Evolutionary conservation across 768 basidiomycete species (phyloP).

Genomic region (Cystobasidium tubakii): DNA sequence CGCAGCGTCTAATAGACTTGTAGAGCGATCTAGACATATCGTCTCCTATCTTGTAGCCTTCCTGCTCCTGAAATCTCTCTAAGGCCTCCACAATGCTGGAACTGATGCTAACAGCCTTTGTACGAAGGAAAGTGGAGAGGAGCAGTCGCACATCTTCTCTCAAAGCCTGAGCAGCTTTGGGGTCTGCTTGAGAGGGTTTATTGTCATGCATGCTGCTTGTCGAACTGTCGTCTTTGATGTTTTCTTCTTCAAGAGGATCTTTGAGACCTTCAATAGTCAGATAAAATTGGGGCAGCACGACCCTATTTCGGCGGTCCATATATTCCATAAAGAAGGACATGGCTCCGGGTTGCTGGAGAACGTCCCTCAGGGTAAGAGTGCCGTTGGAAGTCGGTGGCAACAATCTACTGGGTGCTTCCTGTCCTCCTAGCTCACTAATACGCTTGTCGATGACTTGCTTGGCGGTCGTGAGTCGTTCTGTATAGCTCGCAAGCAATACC

Average conservation of each 20-base stretch:
- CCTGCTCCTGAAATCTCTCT: conserved; percentile 58
- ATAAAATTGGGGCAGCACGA: conserved; percentile 92
- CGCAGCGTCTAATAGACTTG: conserved; percentile 64
- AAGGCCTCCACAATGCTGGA: conserved; percentile 67
- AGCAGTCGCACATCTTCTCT: conserved; percentile 86
- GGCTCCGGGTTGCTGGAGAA: conserved; percentile 80
- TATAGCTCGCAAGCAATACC: conserved; percentile 54
- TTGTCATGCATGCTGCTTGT: neutral
- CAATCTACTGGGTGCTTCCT: conserved; percentile 4
- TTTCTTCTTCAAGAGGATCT: conserved; percentile 77
- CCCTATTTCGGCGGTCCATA: conserved; percentile 82
- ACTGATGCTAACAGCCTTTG: conserved; percentile 57
- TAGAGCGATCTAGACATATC: conserved; percentile 47
- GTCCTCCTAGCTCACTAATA: conserved; percentile 59
- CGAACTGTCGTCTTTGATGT: conserved; percentile 45
- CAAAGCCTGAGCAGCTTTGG: conserved; percentile 54
- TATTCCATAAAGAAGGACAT: conserved; percentile 97
- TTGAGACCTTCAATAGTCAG: conserved; percentile 95
- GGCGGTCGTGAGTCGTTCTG: conserved; percentile 81
- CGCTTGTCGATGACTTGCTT: conserved; percentile 80
- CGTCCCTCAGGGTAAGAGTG: conserved; percentile 61
- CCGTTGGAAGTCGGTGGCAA: conserved; percentile 51
- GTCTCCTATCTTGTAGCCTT: conserved; percentile 51
- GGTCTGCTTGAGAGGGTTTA: conserved; percentile 42
- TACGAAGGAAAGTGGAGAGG: conserved; percentile 76